Conservation (phyloP, 352 stramenopile genomes). For the Globisporangium solare region DNA sequence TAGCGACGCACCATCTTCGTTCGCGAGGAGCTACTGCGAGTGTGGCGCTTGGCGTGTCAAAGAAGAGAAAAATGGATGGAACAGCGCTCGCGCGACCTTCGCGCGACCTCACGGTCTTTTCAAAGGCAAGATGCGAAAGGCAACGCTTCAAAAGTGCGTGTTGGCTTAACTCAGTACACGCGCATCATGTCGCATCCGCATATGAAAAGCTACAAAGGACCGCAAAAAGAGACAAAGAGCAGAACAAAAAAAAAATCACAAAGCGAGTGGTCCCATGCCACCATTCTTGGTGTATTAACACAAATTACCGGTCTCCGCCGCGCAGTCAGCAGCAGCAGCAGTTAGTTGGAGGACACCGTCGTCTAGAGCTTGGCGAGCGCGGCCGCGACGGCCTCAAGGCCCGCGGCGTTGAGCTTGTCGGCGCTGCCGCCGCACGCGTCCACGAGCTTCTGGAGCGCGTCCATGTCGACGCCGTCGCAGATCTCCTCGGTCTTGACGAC, state of each 20-base stretch:
- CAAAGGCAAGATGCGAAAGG: neutral
- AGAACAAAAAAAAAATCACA: too few relatives aligned
- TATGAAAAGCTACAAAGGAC: too few relatives aligned
- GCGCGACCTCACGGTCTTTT: neutral
- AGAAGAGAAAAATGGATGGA: neutral
- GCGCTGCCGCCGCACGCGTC: slow-evolving; percentile 42
- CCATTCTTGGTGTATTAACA: too few relatives aligned
- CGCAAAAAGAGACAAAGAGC: too few relatives aligned
- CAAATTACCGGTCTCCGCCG: too few relatives aligned
- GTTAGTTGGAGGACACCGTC: too few relatives aligned
- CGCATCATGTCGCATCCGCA: too few relatives aligned
- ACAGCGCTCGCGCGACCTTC: slow-evolving; percentile 4
- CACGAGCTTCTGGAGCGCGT: slow-evolving; percentile 63
- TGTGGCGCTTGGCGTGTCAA: neutral
- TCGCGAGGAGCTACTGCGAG: neutral
- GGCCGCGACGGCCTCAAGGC: slow-evolving; percentile 45
- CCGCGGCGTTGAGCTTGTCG: slow-evolving; percentile 52
- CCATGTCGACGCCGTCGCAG: slow-evolving; percentile 68
- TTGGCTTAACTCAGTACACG: too few relatives aligned
- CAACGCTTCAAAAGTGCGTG: neutral
- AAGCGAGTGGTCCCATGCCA: too few relatives aligned
- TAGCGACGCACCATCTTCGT: neutral
- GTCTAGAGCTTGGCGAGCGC: slow-evolving; percentile 43
- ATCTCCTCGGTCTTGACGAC: slow-evolving; percentile 72
- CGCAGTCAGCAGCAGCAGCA: too few relatives aligned